Percentiles rank a stretch among this genome's conserved stretches.
These are phyloP conservation scores for Neurospora intermedia DNA, from an alignment of 495 filamentous ascomycete genomes.

Conservation along the genomic window DNA sequence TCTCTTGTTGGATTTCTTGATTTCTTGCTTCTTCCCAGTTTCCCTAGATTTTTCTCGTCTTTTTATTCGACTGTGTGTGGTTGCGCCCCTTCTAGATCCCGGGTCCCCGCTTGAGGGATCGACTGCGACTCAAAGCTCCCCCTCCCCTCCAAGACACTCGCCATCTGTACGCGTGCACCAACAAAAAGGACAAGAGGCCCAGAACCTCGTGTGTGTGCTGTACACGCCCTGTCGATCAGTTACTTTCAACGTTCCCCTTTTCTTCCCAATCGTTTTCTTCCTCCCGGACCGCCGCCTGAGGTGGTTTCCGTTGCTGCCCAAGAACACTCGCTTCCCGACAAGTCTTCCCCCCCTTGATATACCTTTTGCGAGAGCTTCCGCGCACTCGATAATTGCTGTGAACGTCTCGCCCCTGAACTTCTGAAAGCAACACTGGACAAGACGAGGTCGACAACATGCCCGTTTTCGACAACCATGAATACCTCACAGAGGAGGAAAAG, in stretches of 20 bases:
- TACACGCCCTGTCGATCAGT: not conserved
- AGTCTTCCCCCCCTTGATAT: not conserved
- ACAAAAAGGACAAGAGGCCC: not conserved
- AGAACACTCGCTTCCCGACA: not conserved
- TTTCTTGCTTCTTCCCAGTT: not conserved
- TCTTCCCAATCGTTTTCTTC: not conserved
- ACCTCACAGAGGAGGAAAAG: slow-evolving; percentile 77
- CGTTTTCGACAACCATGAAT: slow-evolving; percentile 72
- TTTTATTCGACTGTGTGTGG: not conserved
- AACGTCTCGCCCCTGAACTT: not conserved
- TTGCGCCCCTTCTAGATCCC: not conserved
- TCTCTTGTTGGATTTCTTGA: not conserved
- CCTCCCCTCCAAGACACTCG: not conserved
- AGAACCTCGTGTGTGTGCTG: not conserved
- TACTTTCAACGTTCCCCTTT: not conserved
- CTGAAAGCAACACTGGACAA: not conserved
- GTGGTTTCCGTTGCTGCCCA: slow-evolving; percentile 1
- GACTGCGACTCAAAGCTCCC: not conserved
- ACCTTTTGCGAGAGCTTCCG: not conserved
- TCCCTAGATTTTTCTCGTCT: not conserved
- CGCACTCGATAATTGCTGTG: not conserved
- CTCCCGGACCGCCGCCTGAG: not conserved
- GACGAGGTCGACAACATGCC: slow-evolving; percentile 51
- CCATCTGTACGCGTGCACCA: not conserved
- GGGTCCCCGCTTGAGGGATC: not conserved